Conservation (phyloP, 805 yeast species). For the Pichia deserticola region DNA sequence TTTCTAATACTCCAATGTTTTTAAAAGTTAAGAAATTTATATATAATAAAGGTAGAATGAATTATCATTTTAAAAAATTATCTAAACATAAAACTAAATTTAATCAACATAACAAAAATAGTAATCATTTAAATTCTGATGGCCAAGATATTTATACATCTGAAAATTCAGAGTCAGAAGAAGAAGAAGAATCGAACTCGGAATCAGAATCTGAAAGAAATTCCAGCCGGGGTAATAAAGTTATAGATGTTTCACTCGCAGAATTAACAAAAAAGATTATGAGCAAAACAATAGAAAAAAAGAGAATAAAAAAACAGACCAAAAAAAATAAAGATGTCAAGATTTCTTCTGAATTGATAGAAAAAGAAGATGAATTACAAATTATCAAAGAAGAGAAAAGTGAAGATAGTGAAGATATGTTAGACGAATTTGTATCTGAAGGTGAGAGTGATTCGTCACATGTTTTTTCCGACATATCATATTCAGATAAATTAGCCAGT, state of each 20-base stretch:
- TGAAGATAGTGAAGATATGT: neutral
- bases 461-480: no score
- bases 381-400: neutral
- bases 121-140: neutral
- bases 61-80: slow-evolving; percentile 15
- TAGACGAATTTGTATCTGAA: neutral
- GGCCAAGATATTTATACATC: neutral
- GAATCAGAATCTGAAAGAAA: neutral
- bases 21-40: slow-evolving; percentile 10
- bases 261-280: slow-evolving; percentile 14
- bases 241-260: slow-evolving; percentile 11
- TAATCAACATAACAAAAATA: no score
- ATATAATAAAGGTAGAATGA: slow-evolving; percentile 16
- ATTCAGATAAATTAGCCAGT: no score
- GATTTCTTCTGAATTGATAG: no score
- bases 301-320: neutral
- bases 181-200: neutral
- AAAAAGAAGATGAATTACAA: no score
- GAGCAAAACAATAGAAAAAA: slow-evolving; percentile 1
- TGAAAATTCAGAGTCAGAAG: neutral
- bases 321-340: neutral
- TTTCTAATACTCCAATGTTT: slow-evolving; percentile 8
- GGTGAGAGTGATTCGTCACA: neutral
- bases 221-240: neutral
- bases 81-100: neutral